A percentile compares a stretch with the other conserved stretches of the same genome.
These are phyloP conservation scores for Cyclotella kingstonii DNA, from an alignment of 108 stramenopile genomes.

Conservation along the genomic window DNA sequence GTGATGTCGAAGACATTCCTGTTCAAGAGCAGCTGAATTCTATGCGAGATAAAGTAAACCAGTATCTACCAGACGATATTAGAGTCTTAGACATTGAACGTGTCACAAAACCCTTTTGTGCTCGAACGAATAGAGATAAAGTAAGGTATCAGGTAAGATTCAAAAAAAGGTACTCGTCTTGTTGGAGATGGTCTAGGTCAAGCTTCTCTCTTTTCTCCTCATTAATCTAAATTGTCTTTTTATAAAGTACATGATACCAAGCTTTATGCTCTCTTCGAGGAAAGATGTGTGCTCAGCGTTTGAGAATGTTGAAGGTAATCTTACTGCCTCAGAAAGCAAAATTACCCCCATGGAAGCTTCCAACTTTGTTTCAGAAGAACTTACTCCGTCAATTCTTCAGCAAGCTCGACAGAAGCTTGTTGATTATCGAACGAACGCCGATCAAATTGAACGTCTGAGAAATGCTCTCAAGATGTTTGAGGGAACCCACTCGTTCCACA, in stretches of 20 bases:
- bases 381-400: constrained; percentile 46
- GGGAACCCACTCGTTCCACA: constrained; percentile 90
- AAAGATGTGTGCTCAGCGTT: constrained; percentile 46
- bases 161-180: not conserved
- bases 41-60: constrained; percentile 69
- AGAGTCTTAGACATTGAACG: constrained; percentile 80
- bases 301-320: constrained; percentile 15
- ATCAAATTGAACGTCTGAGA: constrained; percentile 55
- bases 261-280: constrained; percentile 61
- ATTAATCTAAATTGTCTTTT: not conserved
- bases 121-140: constrained; percentile 84
- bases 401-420: constrained; percentile 35
- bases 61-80: constrained; percentile 83
- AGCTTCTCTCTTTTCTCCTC: not conserved
- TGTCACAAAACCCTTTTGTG: constrained; percentile 84
- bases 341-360: constrained; percentile 33
- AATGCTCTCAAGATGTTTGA: constrained; percentile 64
- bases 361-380: constrained; percentile 24
- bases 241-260: constrained; percentile 92
- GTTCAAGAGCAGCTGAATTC: constrained; percentile 41
- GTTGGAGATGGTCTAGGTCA: not conserved
- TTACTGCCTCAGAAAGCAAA: constrained; percentile 21
- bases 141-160: constrained; percentile 80
- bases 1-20: constrained; percentile 21
- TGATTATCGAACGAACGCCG: constrained; percentile 55